These are phyloP conservation scores for Lecanicillium sp. DNA, from an alignment of 2,329 filamentous ascomycete genomes.

Conservation along the genomic window DNA sequence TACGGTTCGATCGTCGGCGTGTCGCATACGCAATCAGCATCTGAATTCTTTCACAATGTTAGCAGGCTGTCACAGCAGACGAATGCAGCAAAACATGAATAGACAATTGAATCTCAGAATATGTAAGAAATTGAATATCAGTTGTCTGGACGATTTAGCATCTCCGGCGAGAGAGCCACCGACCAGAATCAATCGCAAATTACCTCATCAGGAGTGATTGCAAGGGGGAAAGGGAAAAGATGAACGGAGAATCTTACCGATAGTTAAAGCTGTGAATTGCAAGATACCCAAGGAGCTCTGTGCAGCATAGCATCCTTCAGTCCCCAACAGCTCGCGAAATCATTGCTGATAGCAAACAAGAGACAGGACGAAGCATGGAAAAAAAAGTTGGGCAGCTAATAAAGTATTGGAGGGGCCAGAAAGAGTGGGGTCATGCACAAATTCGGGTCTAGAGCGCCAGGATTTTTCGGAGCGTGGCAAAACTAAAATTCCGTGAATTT, in stretches of 20 bases:
- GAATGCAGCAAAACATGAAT: constrained; percentile 18
- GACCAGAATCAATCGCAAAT: constrained; percentile 96
- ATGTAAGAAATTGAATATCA: constrained; percentile 99
- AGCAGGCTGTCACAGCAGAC: constrained; percentile 20
- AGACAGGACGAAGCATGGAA: background rate
- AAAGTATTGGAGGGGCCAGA: background rate
- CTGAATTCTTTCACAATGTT: constrained; percentile 19
- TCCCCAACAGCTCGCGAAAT: background rate
- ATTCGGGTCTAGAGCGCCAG: background rate
- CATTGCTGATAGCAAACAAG: background rate
- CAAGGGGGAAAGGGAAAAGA: constrained; percentile 7
- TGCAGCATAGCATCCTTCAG: background rate
- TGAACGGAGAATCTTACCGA: constrained; percentile 24
- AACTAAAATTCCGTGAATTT: constrained; percentile 27
- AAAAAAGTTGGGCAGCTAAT: background rate
- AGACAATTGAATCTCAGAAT: constrained; percentile 64
- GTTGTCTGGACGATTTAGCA: constrained; percentile 66
- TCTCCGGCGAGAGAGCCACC: constrained; percentile 88
- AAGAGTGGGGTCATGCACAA: background rate
- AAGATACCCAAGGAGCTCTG: background rate
- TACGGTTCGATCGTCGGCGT: background rate
- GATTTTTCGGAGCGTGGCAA: constrained; percentile 18
- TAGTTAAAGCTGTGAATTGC: constrained; percentile 1
- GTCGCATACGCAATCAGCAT: background rate
- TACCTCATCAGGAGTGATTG: constrained; percentile 70